Percentiles rank a stretch among this genome's conserved stretches.
Evolutionary conservation across 1,284 basidiomycete genomes (phyloP).

Genomic region (Crepidotus sp.): DNA sequence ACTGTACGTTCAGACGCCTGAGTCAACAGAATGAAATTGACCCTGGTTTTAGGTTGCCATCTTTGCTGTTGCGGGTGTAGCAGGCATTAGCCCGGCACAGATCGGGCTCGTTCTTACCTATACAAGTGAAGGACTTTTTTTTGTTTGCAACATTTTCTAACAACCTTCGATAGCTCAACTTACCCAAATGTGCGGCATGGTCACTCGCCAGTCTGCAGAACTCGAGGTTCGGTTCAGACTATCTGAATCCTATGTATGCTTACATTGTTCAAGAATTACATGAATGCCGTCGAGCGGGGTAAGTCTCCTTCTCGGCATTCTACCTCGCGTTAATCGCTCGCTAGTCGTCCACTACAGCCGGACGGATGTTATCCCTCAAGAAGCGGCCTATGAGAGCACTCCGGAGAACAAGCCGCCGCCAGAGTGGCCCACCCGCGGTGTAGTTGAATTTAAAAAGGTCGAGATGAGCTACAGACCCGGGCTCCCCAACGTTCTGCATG

Average conservation of each 20-base stretch:
- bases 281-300: constrained; percentile 70
- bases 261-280: constrained; percentile 42
- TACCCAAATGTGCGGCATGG: constrained; percentile 47
- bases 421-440: constrained; percentile 44
- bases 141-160: constrained; percentile 1
- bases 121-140: constrained; percentile 29
- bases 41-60: constrained; percentile 35
- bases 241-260: background rate
- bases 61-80: constrained; percentile 41
- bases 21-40: background rate
- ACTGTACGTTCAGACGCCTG: constrained; percentile 35
- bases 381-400: constrained; percentile 49
- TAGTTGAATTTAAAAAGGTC: constrained; percentile 45
- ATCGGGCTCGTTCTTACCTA: constrained; percentile 72
- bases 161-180: constrained; percentile 33
- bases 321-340: constrained; percentile 6
- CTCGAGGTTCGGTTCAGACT: constrained; percentile 41
- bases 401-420: constrained; percentile 41
- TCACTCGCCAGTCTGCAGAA: constrained; percentile 55
- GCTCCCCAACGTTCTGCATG: constrained; percentile 49
- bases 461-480: constrained; percentile 51
- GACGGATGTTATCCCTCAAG: constrained; percentile 48
- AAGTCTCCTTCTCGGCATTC: background rate
- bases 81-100: constrained; percentile 55
- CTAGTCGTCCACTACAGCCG: constrained; percentile 55